Evolutionary conservation across 2,329 filamentous ascomycete species (phyloP).

Genomic region (Xylaria sp.): DNA sequence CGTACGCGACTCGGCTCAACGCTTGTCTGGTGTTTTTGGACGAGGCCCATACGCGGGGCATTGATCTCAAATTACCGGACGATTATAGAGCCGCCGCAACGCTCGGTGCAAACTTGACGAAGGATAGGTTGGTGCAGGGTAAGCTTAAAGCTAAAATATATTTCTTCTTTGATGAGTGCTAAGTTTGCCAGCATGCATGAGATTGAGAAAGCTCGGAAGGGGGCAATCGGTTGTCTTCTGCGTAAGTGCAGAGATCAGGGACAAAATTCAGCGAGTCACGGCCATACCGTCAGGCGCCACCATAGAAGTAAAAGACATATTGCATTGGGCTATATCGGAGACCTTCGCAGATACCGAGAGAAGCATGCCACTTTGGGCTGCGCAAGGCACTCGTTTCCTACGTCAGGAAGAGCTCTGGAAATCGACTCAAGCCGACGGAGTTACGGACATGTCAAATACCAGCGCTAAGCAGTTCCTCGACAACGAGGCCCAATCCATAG

Average conservation of each 20-base stretch:
- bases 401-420: slow-evolving; percentile 30
- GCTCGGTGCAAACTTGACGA: slow-evolving; percentile 70
- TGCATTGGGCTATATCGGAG: slow-evolving; percentile 30
- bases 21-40: slow-evolving; percentile 74
- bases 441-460: neutral
- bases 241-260: slow-evolving; percentile 66
- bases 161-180: neutral
- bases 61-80: slow-evolving; percentile 69
- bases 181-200: slow-evolving; percentile 67
- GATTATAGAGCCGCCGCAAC: slow-evolving; percentile 73
- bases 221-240: slow-evolving; percentile 73
- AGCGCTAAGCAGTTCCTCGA: slow-evolving; percentile 22
- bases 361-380: slow-evolving; percentile 33
- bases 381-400: slow-evolving; percentile 28
- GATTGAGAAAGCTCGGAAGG: slow-evolving; percentile 74
- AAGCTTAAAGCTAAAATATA: slow-evolving; percentile 36
- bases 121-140: slow-evolving; percentile 77
- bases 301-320: slow-evolving; percentile 9
- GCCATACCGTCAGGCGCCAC: neutral
- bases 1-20: slow-evolving; percentile 65
- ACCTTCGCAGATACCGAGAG: slow-evolving; percentile 27
- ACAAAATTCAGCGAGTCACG: slow-evolving; percentile 55
- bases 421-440: neutral
- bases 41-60: slow-evolving; percentile 75
- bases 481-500: slow-evolving; percentile 25